These are phyloP conservation scores for Aphanomyces cochlioides DNA, from an alignment of 352 stramenopile species.

Conservation along the genomic window DNA sequence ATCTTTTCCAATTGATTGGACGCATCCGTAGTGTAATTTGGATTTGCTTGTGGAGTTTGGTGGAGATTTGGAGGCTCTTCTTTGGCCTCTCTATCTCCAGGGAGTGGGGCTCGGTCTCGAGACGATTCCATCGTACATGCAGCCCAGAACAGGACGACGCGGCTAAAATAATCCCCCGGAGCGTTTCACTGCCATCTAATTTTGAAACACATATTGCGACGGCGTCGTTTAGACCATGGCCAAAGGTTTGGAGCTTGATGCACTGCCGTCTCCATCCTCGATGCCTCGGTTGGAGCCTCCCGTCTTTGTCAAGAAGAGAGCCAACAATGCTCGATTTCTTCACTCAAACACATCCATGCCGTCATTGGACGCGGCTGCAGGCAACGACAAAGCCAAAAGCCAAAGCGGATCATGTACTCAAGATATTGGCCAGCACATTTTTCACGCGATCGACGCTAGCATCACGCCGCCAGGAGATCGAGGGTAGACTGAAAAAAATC, in stretches of 20 bases:
- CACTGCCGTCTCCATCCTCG: not conserved
- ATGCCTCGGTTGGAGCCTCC: constrained; percentile 7
- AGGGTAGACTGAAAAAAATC: no score
- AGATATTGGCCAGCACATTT: constrained; percentile 6
- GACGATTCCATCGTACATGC: no score
- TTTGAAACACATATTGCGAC: constrained; percentile 3
- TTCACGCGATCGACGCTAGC: constrained; percentile 15
- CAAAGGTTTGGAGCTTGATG: constrained; percentile 1
- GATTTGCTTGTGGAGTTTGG: no score
- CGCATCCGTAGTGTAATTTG: no score
- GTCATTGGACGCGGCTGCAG: not conserved
- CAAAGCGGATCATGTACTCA: no score
- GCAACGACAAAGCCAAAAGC: not conserved
- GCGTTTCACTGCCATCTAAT: not conserved
- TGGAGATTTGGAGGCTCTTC: no score
- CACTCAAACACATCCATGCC: not conserved
- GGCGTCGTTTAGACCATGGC: not conserved
- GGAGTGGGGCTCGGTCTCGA: no score
- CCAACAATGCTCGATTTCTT: not conserved
- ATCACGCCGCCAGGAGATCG: no score
- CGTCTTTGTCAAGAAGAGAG: not conserved
- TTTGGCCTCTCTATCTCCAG: no score
- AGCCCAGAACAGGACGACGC: no score
- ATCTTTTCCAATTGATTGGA: no score
- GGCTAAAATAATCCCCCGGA: no score